Percentiles rank a stretch among this genome's conserved stretches.
These are phyloP conservation scores for Paramecium caudatum DNA, from an alignment of 73 alveolate species.

Conservation along the genomic window DNA sequence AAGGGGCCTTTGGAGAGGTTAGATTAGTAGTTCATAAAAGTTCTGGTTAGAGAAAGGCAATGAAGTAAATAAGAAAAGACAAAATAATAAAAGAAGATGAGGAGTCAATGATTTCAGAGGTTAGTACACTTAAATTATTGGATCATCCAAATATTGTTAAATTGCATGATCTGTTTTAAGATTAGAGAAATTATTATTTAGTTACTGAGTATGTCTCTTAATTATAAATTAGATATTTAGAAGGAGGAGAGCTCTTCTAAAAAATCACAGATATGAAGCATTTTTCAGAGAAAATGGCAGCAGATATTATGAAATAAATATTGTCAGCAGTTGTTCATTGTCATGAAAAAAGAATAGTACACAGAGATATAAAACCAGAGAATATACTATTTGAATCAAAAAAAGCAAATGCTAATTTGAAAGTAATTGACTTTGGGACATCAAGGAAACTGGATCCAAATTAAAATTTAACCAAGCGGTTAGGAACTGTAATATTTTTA, in stretches of 20 bases:
- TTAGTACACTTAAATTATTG: constrained; percentile 27
- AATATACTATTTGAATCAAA: constrained; percentile 82
- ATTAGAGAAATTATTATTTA: constrained; percentile 55
- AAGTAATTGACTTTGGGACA: constrained; percentile 94
- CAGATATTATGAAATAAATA: constrained; percentile 89
- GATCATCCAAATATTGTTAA: constrained; percentile 71
- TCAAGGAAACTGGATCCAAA: constrained; percentile 59
- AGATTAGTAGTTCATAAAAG: constrained; percentile 50
- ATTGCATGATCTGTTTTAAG: constrained; percentile 63
- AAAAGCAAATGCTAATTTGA: constrained; percentile 75
- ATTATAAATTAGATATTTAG: constrained; percentile 55
- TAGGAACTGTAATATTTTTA: constrained; percentile 54
- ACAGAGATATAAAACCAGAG: constrained; percentile 87
- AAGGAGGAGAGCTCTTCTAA: constrained; percentile 93
- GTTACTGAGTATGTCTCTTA: constrained; percentile 64
- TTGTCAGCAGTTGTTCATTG: constrained; percentile 91
- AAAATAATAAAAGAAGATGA: constrained; percentile 71
- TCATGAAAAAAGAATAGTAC: constrained; percentile 90
- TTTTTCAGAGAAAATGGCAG: constrained; percentile 89
- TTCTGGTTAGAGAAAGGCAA: constrained; percentile 67
- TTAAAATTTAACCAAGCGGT: background rate
- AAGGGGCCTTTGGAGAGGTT: constrained; percentile 69
- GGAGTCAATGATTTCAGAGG: constrained; percentile 70
- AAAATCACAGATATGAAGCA: constrained; percentile 85
- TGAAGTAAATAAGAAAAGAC: constrained; percentile 64